Conservation (phyloP, 768 basidiomycete genomes). For the Tylopilus sp. region DNA sequence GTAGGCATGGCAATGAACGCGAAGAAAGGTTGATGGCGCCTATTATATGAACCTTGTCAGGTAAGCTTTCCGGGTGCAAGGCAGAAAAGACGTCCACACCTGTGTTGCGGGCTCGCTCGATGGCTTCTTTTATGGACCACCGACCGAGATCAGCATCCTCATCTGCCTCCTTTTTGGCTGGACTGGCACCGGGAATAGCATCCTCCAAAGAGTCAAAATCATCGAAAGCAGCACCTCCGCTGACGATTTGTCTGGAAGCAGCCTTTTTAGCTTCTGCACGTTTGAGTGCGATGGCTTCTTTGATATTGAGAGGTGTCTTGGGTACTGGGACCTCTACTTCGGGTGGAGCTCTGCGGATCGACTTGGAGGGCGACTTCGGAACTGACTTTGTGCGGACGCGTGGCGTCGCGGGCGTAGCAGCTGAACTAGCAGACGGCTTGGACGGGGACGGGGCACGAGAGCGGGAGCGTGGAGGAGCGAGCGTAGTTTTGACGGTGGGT, state of each 20-base stretch:
- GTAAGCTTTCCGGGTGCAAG: constrained; percentile 42
- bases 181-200: constrained; percentile 33
- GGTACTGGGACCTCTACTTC: constrained; percentile 28
- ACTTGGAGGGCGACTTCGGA: constrained; percentile 34
- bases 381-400: constrained; percentile 36
- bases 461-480: constrained; percentile 29
- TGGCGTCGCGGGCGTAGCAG: constrained; percentile 27
- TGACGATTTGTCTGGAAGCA: constrained; percentile 18
- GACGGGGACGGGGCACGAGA: constrained; percentile 30
- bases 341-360: constrained; percentile 21
- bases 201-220: constrained; percentile 47
- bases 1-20: constrained; percentile 68
- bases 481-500: constrained; percentile 27
- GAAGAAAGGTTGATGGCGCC: constrained; percentile 75
- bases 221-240: constrained; percentile 30
- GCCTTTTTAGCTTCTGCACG: constrained; percentile 76
- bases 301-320: constrained; percentile 47
- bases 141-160: constrained; percentile 53
- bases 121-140: constrained; percentile 66
- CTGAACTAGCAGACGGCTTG: constrained; percentile 27
- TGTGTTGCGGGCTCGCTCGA: constrained; percentile 73
- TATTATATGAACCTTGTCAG: constrained; percentile 42
- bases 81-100: constrained; percentile 46
- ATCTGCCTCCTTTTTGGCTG: constrained; percentile 38
- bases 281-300: constrained; percentile 76